Base-by-base conservation (phyloP, 2,329 filamentous ascomycete species). In the Proliferodiscus dingleyae region DNA sequence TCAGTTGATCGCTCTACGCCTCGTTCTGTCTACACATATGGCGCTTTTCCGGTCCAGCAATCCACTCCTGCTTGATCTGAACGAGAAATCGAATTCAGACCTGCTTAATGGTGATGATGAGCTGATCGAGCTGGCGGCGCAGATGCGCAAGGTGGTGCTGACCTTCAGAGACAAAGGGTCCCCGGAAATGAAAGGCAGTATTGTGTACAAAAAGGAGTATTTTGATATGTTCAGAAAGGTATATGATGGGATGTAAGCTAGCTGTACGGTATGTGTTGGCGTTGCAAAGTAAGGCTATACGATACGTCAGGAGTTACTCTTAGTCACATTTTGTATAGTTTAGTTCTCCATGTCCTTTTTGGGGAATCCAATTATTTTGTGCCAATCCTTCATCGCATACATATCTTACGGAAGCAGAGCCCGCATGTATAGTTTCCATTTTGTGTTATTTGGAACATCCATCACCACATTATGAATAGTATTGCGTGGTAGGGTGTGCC, bases 161-260 rank as follows among this genome's bases (percentile, higher is more conserved):
- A 46, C 15, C 4, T 59, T 61, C 15, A 50, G 51, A 9, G 47
- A 54, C 11, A 58, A 49, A 16, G 56, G 54, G 2, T 49, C 48
- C 45, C 46, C 51, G n/a, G 52, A 58, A 23, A 49, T 56, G 48
- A 58, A 56, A 32, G 55, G 55, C 6, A 58, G 55, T 47, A 54
- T 58, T 36, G 52, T 50, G 9, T 58, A 53, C 38, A 45, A 37
- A 23, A 58, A 53, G 41, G 52, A 51, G 26, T 52, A 56, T 38
- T 58, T 58, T 40, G 49, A 56, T 29, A 44, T 53, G 36, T 56
- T 56, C 38, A 38, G 55, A 19, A 50, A 45, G 40, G 49, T 56
- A 4, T 58, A 58, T 51, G 46, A 45, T 41, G 46, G 46, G 3
- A 26, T 49, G 39, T 53, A 34, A 37, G 10, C 10, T 21, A 11